Percentiles rank a stretch among this genome's conserved stretches.
phyloP scores from a whole-genome alignment of 2,329 filamentous ascomycete genomes.

The Ophiognomonia clavigignenti-juglandacearum region DNA sequence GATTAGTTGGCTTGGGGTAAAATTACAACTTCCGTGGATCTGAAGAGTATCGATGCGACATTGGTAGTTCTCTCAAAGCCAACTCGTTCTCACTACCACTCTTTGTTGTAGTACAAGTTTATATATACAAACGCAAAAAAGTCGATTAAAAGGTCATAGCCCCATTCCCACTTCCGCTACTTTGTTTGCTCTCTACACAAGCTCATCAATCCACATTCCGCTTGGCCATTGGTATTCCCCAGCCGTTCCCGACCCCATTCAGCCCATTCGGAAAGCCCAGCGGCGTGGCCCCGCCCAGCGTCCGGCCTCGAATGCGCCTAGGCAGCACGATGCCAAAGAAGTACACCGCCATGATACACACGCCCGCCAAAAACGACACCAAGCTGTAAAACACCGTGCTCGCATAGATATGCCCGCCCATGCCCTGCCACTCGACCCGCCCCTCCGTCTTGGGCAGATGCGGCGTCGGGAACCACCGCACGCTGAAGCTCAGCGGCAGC shows the following conservation, averaged over 20 bases:
- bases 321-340: constrained; percentile 58
- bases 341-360: constrained; percentile 50
- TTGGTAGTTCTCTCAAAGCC: background rate
- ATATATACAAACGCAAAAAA: constrained; percentile 13
- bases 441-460: constrained; percentile 64
- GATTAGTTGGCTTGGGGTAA: constrained; percentile 25
- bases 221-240: constrained; percentile 49
- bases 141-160: constrained; percentile 7
- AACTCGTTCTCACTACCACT: background rate
- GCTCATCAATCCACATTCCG: constrained; percentile 24
- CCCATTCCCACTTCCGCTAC: too few relatives aligned
- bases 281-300: constrained; percentile 53
- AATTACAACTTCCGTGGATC: background rate
- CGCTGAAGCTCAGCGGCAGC: constrained; percentile 70
- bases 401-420: constrained; percentile 59
- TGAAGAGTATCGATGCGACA: background rate
- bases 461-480: constrained; percentile 82
- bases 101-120: constrained; percentile 5
- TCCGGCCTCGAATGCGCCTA: constrained; percentile 42
- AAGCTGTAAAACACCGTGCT: constrained; percentile 60
- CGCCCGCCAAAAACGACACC: constrained; percentile 53
- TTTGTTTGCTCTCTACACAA: too few relatives aligned
- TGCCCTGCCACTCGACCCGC: constrained; percentile 59
- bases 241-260: constrained; percentile 50
- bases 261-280: constrained; percentile 45